Conservation (phyloP, 768 basidiomycete genomes). For the Lactarius vividus region DNA sequence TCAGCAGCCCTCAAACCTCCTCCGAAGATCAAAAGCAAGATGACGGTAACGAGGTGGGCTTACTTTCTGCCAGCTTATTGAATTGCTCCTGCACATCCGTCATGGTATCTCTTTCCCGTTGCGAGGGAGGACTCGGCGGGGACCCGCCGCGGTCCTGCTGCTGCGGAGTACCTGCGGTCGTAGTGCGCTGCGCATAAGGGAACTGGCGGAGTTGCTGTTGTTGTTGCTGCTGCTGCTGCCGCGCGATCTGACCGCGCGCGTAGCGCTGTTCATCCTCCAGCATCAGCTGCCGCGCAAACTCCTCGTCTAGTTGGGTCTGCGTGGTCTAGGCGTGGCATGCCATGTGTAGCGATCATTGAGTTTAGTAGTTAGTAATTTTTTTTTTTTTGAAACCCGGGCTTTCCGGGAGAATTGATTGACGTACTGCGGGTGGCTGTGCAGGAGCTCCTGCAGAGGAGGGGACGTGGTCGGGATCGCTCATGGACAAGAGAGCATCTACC, state of each 20-base stretch:
- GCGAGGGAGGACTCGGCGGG: background rate
- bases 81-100: conserved; percentile 73
- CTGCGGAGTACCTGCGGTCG: background rate
- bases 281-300: conserved; percentile 69
- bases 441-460: conserved; percentile 34
- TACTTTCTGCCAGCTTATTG: conserved; percentile 75
- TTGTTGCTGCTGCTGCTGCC: conserved; percentile 21
- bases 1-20: background rate
- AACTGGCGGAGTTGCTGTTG: conserved; percentile 21
- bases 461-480: conserved; percentile 80
- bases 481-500: conserved; percentile 72
- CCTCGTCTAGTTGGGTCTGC: conserved; percentile 75
- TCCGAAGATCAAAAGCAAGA: background rate
- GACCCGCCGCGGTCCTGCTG: background rate
- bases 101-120: conserved; percentile 46
- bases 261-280: conserved; percentile 47
- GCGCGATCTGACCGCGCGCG: conserved; percentile 28
- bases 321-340: conserved; percentile 33
- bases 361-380: background rate
- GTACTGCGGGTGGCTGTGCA: conserved; percentile 4
- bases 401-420: background rate
- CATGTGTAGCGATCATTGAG: background rate
- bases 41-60: conserved; percentile 31
- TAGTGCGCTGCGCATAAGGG: conserved; percentile 17
- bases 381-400: background rate